phyloP scores from a whole-genome alignment of 1,284 basidiomycete genomes.

The Erythrobasidium hasegawianum region DNA sequence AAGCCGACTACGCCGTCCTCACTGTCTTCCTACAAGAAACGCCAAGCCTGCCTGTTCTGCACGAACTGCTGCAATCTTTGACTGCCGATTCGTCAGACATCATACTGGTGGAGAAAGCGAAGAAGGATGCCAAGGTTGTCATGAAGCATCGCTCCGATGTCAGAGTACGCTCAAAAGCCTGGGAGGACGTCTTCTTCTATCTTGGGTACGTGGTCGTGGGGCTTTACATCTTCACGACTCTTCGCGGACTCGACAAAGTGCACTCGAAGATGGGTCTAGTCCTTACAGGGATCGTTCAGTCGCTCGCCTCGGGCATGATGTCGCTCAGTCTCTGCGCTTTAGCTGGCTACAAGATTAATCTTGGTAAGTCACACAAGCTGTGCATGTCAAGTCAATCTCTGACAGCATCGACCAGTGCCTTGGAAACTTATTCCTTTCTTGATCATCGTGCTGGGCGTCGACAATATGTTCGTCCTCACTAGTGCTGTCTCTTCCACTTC shows the following conservation, averaged over 20 bases:
- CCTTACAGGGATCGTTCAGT: conserved; percentile 87
- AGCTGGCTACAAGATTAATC: conserved; percentile 74
- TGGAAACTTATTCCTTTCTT: conserved; percentile 77
- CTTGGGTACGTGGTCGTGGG: conserved; percentile 75
- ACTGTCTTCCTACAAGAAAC: conserved; percentile 71
- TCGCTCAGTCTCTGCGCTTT: conserved; percentile 85
- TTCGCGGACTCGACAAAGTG: conserved; percentile 71
- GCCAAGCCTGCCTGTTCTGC: conserved; percentile 13
- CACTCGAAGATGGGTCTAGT: conserved; percentile 89
- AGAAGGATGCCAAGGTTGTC: background rate
- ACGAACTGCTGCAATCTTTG: conserved; percentile 12
- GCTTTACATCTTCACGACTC: conserved; percentile 69
- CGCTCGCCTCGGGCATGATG: conserved; percentile 85
- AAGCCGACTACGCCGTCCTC: conserved; percentile 65
- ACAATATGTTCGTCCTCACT: conserved; percentile 93
- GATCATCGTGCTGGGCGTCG: conserved; percentile 90
- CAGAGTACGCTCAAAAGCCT: conserved; percentile 29
- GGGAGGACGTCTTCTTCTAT: conserved; percentile 60
- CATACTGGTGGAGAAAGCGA: conserved; percentile 36
- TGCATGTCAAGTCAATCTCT: no score
- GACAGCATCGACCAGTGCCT: conserved; percentile 45
- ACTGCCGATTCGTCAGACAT: conserved; percentile 26
- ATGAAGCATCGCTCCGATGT: conserved; percentile 40
- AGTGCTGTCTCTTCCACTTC: conserved; percentile 86
- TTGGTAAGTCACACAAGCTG: no score